Percentiles rank a stretch among this genome's conserved stretches.
These are phyloP conservation scores for Coemansia pectinata DNA, from an alignment of 192 early-diverging fungal genomes.

Conservation along the genomic window DNA sequence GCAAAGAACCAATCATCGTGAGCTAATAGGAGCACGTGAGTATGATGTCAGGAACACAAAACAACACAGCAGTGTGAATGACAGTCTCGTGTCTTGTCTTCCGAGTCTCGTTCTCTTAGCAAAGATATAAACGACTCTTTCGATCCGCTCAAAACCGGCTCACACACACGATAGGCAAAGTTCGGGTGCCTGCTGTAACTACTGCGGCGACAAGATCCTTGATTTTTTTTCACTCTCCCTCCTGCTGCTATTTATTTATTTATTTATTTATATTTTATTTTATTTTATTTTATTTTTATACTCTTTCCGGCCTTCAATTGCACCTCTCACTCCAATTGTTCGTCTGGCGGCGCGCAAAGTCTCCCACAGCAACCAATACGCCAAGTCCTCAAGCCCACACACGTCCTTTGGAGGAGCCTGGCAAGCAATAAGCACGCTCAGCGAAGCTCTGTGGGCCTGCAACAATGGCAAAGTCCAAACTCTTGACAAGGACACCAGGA, in stretches of 20 bases:
- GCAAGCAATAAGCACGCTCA: not conserved
- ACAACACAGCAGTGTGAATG: no score
- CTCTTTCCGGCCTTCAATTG: not conserved
- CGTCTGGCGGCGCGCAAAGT: not conserved
- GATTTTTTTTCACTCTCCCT: not conserved
- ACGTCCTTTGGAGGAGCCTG: not conserved
- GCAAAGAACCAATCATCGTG: not conserved
- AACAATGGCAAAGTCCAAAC: constrained; percentile 50
- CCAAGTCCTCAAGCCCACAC: not conserved
- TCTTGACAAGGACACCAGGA: constrained; percentile 28
- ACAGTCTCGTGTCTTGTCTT: not conserved
- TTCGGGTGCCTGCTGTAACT: not conserved
- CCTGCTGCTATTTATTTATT: not conserved
- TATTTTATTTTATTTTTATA: not conserved
- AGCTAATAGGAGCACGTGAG: not conserved
- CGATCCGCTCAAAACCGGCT: not conserved
- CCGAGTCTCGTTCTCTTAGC: not conserved
- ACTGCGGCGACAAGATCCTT: not conserved
- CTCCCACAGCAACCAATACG: not conserved
- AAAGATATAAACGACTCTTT: not conserved
- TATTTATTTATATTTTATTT: not conserved
- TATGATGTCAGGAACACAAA: not conserved
- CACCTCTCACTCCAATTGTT: not conserved
- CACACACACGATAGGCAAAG: not conserved
- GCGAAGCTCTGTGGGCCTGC: not conserved